Evolutionary conservation across 768 basidiomycete species (phyloP), one percentile per base, ranked within the genome.

Genomic region (Suillus placidus): DNA sequence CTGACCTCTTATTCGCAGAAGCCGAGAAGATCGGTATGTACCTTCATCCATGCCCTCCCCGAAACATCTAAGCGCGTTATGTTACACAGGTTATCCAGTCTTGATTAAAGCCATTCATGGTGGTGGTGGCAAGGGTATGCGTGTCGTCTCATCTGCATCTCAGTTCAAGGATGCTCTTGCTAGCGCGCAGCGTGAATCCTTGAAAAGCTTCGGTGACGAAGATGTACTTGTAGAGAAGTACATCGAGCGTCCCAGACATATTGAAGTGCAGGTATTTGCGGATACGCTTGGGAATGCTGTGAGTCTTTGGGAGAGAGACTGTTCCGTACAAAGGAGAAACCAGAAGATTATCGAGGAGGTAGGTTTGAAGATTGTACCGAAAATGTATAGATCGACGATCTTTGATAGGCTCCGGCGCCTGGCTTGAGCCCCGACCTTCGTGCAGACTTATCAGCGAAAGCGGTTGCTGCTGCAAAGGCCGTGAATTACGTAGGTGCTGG

Each of bases 31-130:
- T 95, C 37, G 93, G 91, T 87, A 66, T 62, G 65, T 62, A 18
- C 30, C n/a, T 23, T 51, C 18, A 14, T 42, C 12, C 12, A 55
- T 13, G 34, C 54, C 10, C 10, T 55, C 5, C 6, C 34, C 23
- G 30, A 32, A 18, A 30, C 18, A 4, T 42, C 23, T 42, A 1
- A 60, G 40, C 6, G 3, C 18, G 26, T 10, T 20, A 40, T 18
- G n/a, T 47, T 56, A 42, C 38, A 30, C 51, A 90, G 91, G 92
- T 13, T 97, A 93, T 72, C 95, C 95, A 34, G 92, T 97, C 2
- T 81, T 98, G 35, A 97, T 98, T 78, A 98, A 98, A 74, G 96
- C 95, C n/a, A 90, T 95, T 55, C 91, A 96, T 69, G 95, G 96
- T 32, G 96, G 95, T 20, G 95, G 95, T 7, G 96, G 95, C 1